Evolutionary conservation across 495 filamentous ascomycete species (phyloP).

Genomic region (Hypoxylon intermedium): DNA sequence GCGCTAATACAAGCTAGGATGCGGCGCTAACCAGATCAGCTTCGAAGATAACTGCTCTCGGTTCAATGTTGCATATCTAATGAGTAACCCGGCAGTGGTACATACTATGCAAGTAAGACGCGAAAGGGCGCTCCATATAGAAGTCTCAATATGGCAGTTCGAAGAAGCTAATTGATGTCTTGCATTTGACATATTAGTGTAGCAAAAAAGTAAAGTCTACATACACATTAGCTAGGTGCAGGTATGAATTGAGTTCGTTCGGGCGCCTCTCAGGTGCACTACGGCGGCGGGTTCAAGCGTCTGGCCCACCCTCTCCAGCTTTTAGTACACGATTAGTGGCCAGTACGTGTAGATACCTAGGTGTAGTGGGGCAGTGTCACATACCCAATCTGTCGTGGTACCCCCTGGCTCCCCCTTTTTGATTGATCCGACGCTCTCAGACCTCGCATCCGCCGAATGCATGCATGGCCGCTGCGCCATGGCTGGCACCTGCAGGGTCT

Average conservation of each 20-base stretch:
- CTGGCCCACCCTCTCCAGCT: slow-evolving; percentile 14
- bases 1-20: too few relatives aligned
- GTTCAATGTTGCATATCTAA: background rate
- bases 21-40: too few relatives aligned
- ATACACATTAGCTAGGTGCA: too few relatives aligned
- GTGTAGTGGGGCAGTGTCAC: slow-evolving; percentile 3
- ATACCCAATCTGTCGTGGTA: slow-evolving; percentile 6
- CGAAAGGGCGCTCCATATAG: too few relatives aligned
- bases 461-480: background rate
- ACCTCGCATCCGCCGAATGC: slow-evolving; percentile 7
- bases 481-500: slow-evolving; percentile 11
- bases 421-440: slow-evolving; percentile 22
- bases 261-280: background rate
- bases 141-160: background rate
- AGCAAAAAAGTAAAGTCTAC: too few relatives aligned
- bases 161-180: background rate
- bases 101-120: too few relatives aligned
- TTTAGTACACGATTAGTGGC: slow-evolving; percentile 20
- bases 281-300: slow-evolving; percentile 12
- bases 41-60: too few relatives aligned
- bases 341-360: background rate
- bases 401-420: slow-evolving; percentile 23
- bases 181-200: background rate
- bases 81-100: too few relatives aligned
- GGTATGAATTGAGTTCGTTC: background rate